Conservation (phyloP, 202 grass and related monocot species). For the Saccharum hybrid region DNA sequence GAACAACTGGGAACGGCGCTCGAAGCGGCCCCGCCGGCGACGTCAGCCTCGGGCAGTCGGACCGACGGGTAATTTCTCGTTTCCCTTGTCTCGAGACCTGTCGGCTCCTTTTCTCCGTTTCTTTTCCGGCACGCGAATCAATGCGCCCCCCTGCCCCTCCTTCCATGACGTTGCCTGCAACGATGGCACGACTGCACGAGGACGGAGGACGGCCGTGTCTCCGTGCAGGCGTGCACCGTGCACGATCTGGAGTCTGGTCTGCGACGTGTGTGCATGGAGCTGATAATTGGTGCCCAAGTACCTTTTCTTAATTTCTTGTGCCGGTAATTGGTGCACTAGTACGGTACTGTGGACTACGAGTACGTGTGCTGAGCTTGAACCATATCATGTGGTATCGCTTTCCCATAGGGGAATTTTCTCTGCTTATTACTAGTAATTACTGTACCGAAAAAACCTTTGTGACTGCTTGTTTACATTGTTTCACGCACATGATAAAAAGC, state of each 20-base stretch:
- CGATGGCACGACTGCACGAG: not conserved
- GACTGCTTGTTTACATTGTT: not conserved
- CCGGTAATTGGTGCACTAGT: not conserved
- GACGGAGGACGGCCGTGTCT: not conserved
- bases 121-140: not conserved
- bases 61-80: not conserved
- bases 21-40: slow-evolving; percentile 32
- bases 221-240: not conserved
- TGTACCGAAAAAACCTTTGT: not conserved
- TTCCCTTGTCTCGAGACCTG: slow-evolving; percentile 27
- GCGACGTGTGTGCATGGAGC: not conserved
- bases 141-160: not conserved
- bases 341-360: not conserved
- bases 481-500: not conserved
- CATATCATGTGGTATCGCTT: not conserved
- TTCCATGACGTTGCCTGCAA: not conserved
- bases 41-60: slow-evolving; percentile 3
- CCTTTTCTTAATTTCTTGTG: too few relatives aligned
- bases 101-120: not conserved
- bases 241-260: not conserved
- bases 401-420: not conserved
- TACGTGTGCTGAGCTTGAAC: not conserved
- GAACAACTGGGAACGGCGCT: slow-evolving; percentile 18
- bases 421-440: not conserved
- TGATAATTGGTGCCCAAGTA: not conserved